These are phyloP conservation scores for Colletotrichum zoysiae DNA, from an alignment of 2,329 filamentous ascomycete genomes.

Conservation along the genomic window DNA sequence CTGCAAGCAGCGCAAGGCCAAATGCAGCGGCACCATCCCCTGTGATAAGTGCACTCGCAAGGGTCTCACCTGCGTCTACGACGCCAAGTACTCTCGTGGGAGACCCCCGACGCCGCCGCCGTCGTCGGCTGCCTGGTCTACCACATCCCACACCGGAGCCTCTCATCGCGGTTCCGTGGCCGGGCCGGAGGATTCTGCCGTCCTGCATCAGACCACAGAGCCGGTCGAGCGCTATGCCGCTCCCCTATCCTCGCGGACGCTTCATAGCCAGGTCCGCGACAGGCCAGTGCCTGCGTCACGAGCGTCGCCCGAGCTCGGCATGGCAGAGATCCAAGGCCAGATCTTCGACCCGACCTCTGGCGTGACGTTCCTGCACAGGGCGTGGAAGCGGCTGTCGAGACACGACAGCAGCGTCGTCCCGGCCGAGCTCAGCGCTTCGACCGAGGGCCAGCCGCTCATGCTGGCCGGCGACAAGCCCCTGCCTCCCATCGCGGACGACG, in stretches of 20 bases:
- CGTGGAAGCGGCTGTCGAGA: conserved; percentile 63
- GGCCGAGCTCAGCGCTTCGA: conserved; percentile 43
- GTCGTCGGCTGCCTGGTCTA: conserved; percentile 34
- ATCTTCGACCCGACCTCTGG: conserved; percentile 68
- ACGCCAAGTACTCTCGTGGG: conserved; percentile 51
- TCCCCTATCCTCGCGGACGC: not conserved
- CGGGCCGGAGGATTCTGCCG: conserved; percentile 15
- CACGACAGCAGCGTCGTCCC: conserved; percentile 51
- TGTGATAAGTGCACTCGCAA: conserved; percentile 50
- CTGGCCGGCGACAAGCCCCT: conserved; percentile 66
- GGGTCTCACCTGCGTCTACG: conserved; percentile 47
- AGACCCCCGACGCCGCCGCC: conserved; percentile 51
- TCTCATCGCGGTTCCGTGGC: conserved; percentile 5
- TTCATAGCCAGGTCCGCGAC: conserved; percentile 26
- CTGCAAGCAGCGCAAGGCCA: conserved; percentile 55
- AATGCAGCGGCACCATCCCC: conserved; percentile 53
- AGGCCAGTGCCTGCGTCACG: conserved; percentile 42
- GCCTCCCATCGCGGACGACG: conserved; percentile 46
- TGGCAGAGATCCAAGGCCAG: conserved; percentile 61
- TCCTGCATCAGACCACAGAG: conserved; percentile 27
- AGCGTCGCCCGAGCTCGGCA: conserved; percentile 49
- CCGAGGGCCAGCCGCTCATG: conserved; percentile 59
- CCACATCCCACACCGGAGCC: not conserved
- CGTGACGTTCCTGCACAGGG: conserved; percentile 67
- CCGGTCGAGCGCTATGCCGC: not conserved